A percentile compares a stretch with the other conserved stretches of the same genome.
phyloP scores from a whole-genome alignment of 352 stramenopile species.

The Phytophthora tentaculata region DNA sequence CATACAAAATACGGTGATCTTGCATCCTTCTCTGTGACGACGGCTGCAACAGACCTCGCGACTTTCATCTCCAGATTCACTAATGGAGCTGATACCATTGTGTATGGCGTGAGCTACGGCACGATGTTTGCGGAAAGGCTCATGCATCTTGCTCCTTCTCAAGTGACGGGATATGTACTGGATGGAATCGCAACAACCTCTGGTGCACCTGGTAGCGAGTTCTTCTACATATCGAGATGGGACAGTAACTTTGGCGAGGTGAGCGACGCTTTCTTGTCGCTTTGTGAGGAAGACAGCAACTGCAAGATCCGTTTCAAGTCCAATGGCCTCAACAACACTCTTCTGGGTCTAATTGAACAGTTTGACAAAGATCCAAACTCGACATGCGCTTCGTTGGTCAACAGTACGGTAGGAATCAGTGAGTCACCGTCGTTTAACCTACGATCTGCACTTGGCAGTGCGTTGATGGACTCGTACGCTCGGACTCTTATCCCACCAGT shows the following conservation, averaged over 20 bases:
- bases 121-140: no score
- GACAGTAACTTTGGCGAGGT: constrained; percentile 31
- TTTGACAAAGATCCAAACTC: constrained; percentile 18
- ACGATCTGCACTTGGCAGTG: neutral
- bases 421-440: constrained; percentile 16
- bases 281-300: constrained; percentile 13
- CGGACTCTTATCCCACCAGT: neutral
- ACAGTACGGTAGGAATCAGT: constrained; percentile 10
- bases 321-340: constrained; percentile 18
- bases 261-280: constrained; percentile 20
- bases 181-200: no score
- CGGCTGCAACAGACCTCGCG: no score
- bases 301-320: constrained; percentile 20
- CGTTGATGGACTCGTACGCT: neutral
- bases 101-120: no score
- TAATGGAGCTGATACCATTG: no score
- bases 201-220: constrained; percentile 22
- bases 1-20: no score
- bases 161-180: no score
- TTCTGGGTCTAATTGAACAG: constrained; percentile 17
- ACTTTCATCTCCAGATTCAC: no score
- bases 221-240: constrained; percentile 35
- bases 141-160: no score
- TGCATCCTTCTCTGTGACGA: no score
- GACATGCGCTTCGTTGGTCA: neutral